phyloP scores from a whole-genome alignment of 768 basidiomycete genomes.

The Trametopsis cervina region DNA sequence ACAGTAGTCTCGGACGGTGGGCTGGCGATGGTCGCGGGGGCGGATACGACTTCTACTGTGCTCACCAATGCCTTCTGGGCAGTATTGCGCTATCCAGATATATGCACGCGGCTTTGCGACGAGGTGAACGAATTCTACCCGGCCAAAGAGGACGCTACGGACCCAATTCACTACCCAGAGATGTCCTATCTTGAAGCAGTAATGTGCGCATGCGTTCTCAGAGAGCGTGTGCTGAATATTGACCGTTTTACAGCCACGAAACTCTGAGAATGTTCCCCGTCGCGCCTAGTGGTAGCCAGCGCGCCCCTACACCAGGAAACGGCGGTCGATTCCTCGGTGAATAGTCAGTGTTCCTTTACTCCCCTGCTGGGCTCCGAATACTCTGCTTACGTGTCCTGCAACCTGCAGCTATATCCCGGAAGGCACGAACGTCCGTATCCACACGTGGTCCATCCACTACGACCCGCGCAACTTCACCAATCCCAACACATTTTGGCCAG shows the following conservation, averaged over 20 bases:
- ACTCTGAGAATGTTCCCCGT: conserved; percentile 7
- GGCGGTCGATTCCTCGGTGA: conserved; percentile 4
- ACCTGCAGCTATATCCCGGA: conserved; percentile 12
- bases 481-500: conserved; percentile 32
- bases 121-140: conserved; percentile 34
- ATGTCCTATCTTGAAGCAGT: conserved; percentile 30
- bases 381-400: not conserved
- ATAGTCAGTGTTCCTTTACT: conserved; percentile 1
- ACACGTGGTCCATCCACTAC: conserved; percentile 35
- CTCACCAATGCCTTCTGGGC: conserved; percentile 32
- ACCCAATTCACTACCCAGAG: conserved; percentile 14
- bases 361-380: not conserved
- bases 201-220: conserved; percentile 22
- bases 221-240: not conserved
- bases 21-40: conserved; percentile 11
- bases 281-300: conserved; percentile 6
- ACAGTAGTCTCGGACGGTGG: conserved; percentile 4
- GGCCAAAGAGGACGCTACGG: conserved; percentile 16
- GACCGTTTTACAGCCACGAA: conserved; percentile 8
- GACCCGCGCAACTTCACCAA: conserved; percentile 36
- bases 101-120: conserved; percentile 29
- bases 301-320: not conserved
- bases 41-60: conserved; percentile 9
- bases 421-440: conserved; percentile 20
- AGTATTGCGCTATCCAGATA: conserved; percentile 32